Evolutionary conservation across 192 early-diverging fungal genomes (phyloP).

Genomic region (Gryganskiella cystojenkinii): DNA sequence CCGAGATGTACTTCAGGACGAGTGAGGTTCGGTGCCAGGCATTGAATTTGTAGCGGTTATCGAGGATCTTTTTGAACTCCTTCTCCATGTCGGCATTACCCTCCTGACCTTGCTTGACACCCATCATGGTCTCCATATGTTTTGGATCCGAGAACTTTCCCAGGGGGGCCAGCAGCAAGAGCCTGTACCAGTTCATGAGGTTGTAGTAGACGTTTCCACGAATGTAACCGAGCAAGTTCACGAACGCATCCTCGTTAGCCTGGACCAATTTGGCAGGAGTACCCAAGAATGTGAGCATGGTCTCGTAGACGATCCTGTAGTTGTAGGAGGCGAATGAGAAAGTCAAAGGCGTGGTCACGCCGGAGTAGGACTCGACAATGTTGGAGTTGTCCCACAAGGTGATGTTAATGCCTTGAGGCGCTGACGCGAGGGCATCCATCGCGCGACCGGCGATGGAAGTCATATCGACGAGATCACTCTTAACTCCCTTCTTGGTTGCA

Average conservation of each 20-base stretch:
- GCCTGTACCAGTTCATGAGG: constrained; percentile 52
- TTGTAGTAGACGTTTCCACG: constrained; percentile 53
- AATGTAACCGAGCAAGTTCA: constrained; percentile 44
- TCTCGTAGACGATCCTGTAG: constrained; percentile 50
- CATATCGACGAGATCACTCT: constrained; percentile 25
- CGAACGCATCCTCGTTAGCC: constrained; percentile 32
- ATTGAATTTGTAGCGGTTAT: constrained; percentile 32
- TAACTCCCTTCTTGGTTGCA: constrained; percentile 22
- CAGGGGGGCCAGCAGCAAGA: constrained; percentile 36
- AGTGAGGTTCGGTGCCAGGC: constrained; percentile 38
- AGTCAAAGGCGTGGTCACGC: constrained; percentile 42
- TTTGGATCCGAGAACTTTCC: constrained; percentile 52
- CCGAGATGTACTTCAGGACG: constrained; percentile 42
- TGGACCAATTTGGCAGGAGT: constrained; percentile 39
- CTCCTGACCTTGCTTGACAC: constrained; percentile 50
- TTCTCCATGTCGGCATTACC: constrained; percentile 50
- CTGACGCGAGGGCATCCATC: constrained; percentile 30
- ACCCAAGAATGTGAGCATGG: constrained; percentile 43
- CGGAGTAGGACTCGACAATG: constrained; percentile 53
- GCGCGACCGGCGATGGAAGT: constrained; percentile 36
- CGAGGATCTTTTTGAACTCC: constrained; percentile 49
- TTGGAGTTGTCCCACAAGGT: constrained; percentile 51
- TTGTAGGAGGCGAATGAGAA: constrained; percentile 52
- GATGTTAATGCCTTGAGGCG: constrained; percentile 48
- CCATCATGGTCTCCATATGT: constrained; percentile 55